These are phyloP conservation scores for Austroboletus niveus DNA, from an alignment of 1,284 basidiomycete genomes.

Conservation along the genomic window DNA sequence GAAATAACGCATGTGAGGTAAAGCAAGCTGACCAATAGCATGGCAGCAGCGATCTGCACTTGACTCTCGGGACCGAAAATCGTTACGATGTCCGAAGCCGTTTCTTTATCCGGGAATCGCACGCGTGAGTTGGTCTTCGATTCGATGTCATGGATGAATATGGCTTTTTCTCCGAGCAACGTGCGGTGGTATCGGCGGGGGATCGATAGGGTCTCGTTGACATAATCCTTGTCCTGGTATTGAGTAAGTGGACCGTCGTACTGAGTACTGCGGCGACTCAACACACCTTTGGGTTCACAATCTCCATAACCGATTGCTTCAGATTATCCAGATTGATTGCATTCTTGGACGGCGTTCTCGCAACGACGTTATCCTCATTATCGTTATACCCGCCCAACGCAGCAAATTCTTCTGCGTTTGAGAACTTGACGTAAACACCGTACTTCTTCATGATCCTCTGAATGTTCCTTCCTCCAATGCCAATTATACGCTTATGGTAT, in stretches of 20 bases:
- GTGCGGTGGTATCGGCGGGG: conserved; percentile 94
- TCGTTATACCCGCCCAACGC: conserved; percentile 93
- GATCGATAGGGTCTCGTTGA: conserved; percentile 90
- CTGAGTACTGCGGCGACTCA: background rate
- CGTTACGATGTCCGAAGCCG: conserved; percentile 85
- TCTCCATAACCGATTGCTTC: conserved; percentile 96
- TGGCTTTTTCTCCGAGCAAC: conserved; percentile 92
- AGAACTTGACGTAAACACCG: conserved; percentile 99
- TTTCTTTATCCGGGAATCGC: conserved; percentile 95
- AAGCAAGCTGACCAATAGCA: conserved; percentile 73
- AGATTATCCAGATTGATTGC: conserved; percentile 93
- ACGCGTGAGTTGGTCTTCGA: conserved; percentile 93
- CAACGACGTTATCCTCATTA: conserved; percentile 98
- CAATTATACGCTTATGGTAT: conserved; percentile 99
- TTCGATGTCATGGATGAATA: conserved; percentile 97
- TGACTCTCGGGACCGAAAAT: conserved; percentile 98
- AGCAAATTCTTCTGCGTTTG: conserved; percentile 97
- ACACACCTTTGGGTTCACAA: conserved; percentile 90
- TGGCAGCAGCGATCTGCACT: conserved; percentile 93
- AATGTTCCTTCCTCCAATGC: conserved; percentile 97
- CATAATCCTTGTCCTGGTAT: conserved; percentile 90
- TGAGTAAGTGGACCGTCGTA: conserved; percentile 1
- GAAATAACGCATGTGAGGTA: background rate
- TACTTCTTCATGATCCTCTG: conserved; percentile 99
- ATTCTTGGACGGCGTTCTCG: conserved; percentile 97